Percentiles rank a stretch among this genome's conserved stretches.
Conservation (phyloP, 75 land plant genomes). For the Picea sitchensis region DNA sequence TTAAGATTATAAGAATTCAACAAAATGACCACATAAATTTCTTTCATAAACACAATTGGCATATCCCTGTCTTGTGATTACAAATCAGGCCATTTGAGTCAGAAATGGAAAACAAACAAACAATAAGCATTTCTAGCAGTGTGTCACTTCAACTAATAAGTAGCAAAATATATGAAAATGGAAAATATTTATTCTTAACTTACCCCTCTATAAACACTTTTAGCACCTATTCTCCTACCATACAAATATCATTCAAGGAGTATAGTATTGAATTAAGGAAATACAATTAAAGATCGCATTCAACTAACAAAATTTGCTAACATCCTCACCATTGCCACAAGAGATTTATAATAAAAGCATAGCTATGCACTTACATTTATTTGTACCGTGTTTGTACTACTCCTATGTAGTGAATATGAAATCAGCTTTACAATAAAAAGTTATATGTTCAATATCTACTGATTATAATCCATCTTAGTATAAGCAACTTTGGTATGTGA, state of each 20-base stretch:
- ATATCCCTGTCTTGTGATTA: too few species aligned
- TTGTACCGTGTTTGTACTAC: not conserved
- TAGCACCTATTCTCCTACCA: too few species aligned
- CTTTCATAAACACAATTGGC: too few species aligned
- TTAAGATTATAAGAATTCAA: too few species aligned
- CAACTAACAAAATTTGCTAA: not conserved
- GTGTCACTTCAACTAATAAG: not conserved
- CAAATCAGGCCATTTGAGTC: too few species aligned
- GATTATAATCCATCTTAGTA: not conserved
- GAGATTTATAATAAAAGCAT: not conserved
- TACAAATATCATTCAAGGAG: too few species aligned
- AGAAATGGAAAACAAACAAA: too few species aligned
- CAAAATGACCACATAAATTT: too few species aligned
- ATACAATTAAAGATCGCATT: not conserved
- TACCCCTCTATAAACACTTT: too few species aligned
- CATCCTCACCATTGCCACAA: not conserved
- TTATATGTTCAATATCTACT: not conserved
- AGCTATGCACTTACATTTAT: not conserved
- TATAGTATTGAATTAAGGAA: not conserved
- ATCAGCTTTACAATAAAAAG: not conserved
- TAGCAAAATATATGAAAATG: too few species aligned
- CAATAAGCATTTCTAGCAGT: not conserved
- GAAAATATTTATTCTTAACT: too few species aligned
- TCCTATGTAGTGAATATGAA: not conserved
- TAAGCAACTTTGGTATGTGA: not conserved